Conservation (phyloP, 805 yeast species). For the Hemisphaericaspora nanyangensis region DNA sequence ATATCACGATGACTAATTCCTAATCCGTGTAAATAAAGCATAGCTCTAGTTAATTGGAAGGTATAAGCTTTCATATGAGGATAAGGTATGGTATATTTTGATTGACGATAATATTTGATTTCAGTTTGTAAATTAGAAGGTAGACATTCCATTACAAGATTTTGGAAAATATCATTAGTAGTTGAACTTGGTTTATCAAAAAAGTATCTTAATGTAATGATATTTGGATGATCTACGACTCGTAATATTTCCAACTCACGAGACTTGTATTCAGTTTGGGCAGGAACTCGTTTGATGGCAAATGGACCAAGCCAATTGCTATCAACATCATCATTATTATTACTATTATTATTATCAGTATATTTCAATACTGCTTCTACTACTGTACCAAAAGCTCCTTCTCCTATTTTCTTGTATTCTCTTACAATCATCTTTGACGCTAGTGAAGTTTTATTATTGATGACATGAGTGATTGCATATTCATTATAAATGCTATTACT, state of each 20-base stretch:
- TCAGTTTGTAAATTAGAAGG: slow-evolving; percentile 79
- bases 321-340: background rate
- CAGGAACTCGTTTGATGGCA: slow-evolving; percentile 82
- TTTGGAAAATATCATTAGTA: slow-evolving; percentile 69
- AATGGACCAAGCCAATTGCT: slow-evolving; percentile 69
- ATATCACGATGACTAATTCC: slow-evolving; percentile 83
- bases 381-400: slow-evolving; percentile 85
- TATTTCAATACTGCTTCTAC: slow-evolving; percentile 59
- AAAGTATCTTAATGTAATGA: slow-evolving; percentile 64
- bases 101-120: slow-evolving; percentile 62
- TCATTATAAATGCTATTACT: slow-evolving; percentile 17
- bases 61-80: slow-evolving; percentile 74
- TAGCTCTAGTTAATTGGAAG: slow-evolving; percentile 77
- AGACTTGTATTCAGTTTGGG: slow-evolving; percentile 81
- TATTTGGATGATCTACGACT: slow-evolving; percentile 75
- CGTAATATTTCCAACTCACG: slow-evolving; percentile 76
- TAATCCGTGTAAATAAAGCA: slow-evolving; percentile 76
- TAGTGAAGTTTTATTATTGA: slow-evolving; percentile 52
- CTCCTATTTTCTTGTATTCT: slow-evolving; percentile 74
- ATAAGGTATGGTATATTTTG: slow-evolving; percentile 60
- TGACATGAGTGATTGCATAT: slow-evolving; percentile 43
- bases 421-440: slow-evolving; percentile 61
- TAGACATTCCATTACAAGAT: slow-evolving; percentile 81
- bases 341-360: slow-evolving; percentile 18
- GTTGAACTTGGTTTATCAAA: slow-evolving; percentile 62